Evolutionary conservation across 768 basidiomycete genomes (phyloP).

Genomic region (Lentinula sp.): DNA sequence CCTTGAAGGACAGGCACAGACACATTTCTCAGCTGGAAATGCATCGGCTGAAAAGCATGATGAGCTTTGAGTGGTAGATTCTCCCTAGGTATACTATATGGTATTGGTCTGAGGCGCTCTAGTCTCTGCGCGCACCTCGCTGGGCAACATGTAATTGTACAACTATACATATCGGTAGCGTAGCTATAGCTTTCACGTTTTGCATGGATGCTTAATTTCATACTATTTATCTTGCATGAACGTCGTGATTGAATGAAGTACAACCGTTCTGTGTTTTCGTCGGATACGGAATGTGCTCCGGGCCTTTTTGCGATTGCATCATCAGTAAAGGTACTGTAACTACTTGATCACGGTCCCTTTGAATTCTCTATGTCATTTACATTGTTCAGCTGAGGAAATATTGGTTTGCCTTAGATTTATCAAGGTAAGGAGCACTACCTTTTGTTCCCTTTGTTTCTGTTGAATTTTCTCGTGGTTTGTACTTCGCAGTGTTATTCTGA

Average conservation of each 20-base stretch:
- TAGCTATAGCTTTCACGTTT: background rate
- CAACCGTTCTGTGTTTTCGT: background rate
- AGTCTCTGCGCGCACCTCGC: background rate
- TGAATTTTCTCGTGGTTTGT: background rate
- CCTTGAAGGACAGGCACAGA: conserved; percentile 22
- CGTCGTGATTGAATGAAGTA: background rate
- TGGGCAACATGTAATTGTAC: conserved; percentile 1
- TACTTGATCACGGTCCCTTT: background rate
- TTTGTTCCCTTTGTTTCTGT: background rate
- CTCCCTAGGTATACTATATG: background rate
- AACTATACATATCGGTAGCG: background rate
- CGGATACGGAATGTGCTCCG: background rate
- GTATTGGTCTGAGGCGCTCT: background rate
- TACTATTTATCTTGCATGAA: background rate
- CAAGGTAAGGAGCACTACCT: background rate
- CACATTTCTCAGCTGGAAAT: conserved; percentile 21
- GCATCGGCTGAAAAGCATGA: conserved; percentile 28
- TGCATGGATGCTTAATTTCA: conserved; percentile 2
- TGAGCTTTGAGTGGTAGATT: conserved; percentile 26
- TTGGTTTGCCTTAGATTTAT: background rate
- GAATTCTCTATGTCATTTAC: background rate
- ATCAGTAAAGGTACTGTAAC: background rate
- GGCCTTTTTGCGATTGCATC: background rate
- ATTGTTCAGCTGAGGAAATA: background rate
- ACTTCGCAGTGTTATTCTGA: background rate